Conservation (phyloP, 2,329 filamentous ascomycete genomes). For the Colletotrichum higginsianum region DNA sequence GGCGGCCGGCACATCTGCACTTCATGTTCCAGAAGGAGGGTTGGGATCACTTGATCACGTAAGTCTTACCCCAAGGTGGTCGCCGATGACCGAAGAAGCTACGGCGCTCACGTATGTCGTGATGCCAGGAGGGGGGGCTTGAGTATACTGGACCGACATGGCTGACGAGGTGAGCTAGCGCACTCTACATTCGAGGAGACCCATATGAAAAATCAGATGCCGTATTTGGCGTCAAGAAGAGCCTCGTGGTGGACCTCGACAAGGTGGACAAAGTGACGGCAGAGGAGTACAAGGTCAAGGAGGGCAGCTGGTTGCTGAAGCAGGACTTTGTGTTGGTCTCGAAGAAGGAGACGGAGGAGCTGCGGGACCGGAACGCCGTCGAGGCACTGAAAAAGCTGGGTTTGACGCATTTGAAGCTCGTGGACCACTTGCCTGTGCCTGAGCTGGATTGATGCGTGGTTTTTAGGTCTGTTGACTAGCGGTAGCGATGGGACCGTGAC, state of each 20-base stretch:
- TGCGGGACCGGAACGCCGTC: constrained; percentile 76
- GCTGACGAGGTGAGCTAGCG: constrained; percentile 60
- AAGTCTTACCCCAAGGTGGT: constrained; percentile 53
- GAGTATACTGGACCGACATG: not conserved
- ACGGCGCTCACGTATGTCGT: not conserved
- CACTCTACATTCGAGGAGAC: constrained; percentile 83
- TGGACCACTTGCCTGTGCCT: constrained; percentile 83
- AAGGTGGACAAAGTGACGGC: constrained; percentile 68
- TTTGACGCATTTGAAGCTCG: constrained; percentile 75
- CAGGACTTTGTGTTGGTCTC: constrained; percentile 86
- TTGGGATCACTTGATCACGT: constrained; percentile 88
- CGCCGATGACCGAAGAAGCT: no score
- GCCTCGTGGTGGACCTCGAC: constrained; percentile 76
- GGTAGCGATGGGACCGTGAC: not conserved
- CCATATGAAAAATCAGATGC: constrained; percentile 88
- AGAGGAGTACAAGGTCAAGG: constrained; percentile 73
- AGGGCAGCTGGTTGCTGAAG: constrained; percentile 74
- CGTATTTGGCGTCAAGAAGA: constrained; percentile 90
- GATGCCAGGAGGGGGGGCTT: not conserved
- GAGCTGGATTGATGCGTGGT: constrained; percentile 63
- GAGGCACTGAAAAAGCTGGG: constrained; percentile 78
- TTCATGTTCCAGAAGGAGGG: constrained; percentile 90
- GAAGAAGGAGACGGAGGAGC: constrained; percentile 75
- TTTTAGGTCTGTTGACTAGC: not conserved
- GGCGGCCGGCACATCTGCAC: constrained; percentile 84